Evolutionary conservation across 2,329 filamentous ascomycete species (phyloP), one percentile per base, ranked within the genome.

Genomic region (Rutstroemia sydowiana): DNA sequence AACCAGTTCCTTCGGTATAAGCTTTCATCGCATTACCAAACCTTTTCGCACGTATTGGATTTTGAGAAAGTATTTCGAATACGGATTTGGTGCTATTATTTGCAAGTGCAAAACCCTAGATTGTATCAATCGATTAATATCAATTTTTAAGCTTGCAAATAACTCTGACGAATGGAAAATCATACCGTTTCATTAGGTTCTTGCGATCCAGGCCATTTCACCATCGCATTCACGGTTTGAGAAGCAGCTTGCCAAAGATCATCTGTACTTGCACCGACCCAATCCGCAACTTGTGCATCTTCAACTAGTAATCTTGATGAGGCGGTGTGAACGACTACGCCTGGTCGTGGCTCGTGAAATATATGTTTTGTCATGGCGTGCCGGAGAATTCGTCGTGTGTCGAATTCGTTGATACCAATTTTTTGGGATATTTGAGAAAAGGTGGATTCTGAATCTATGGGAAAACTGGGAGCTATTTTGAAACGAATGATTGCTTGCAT

Each of bases 401-500:
- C 55, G 3, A 23, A 4, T 45, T 57, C 54, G 18, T 52, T 40
- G 10, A 64, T 16, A 2, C 49, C 39, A 36, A 54, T 55, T 21
- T 20, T 49, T 26, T 55, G 34, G 5, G 62, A 49, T 11, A 66
- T 47, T 7, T 64, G 45, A 13, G 43, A 52, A 48, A 55, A 65
- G 10, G 60, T 53, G 2, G 51, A 47, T 36, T 56, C 52, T 37
- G 55, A 50, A 14, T 59, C 41, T 10, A 57, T n/a, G 3, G 57
- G 51, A 30, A 66, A 36, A 7, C 31, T 51, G 1, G 32, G 36
- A 3, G 57, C 61, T 11, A 65, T 55, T 3, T 53, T 45, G 32
- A 58, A 62, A 3, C 45, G 52, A 20, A 34, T 28, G 39, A 64
- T 60, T 7, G 61, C 60, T 52, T 61, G 57, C 56, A 59, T 39